Evolutionary conservation across 1,139 yeast genomes (phyloP), one percentile per base, ranked within the genome.

Genomic region (Yamadazyma taylorii): DNA sequence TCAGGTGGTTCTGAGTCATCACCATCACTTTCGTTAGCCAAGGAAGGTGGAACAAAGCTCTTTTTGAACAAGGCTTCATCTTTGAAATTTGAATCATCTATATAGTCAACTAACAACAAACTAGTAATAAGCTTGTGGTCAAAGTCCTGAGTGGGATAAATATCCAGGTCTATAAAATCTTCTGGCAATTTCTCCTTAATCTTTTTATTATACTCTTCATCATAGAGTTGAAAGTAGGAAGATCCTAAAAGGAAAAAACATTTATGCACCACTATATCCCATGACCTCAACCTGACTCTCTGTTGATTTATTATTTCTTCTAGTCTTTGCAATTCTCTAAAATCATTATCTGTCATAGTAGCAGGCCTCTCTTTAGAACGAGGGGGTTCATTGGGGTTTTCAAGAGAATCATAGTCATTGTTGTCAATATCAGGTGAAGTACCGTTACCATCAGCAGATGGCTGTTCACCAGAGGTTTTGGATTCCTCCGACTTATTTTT

Each of bases 221-320:
- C 72, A 46, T 78, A 70, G 29, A 70, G 58, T 51, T 85, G 89
- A 50, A 78, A 90, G 55, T 85, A 81, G 0, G 89, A 82, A 0
- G 96, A 84, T 0, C 89, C 98, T 28, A 85, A 66, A 46, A 88
- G 77, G 54, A 89, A 90, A 52, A 77, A 83, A 34, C 84, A 75
- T 38, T 89, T 81, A 56, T 90, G 97, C 16, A 85, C 61, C 11
- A 78, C 55, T 35, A 88, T 85, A 35, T 70, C 55, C 77, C 85
- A 79, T 12, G 60, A 51, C 39, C 79, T 59, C n/a, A 73, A 48
- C 36, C 68, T 58, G 6, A 55, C 36, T 35, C 60, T 58, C 1
- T 51, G 44, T 2, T 51, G 35, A 23, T 52, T 48, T 17, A 64
- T 57, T 16, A 47, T 46, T 13, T 63, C 69, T 31, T 55, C 58